Evolutionary conservation across 225 moss, liverwort and hornwort species (phyloP).

Genomic region (Bryum argenteum): DNA sequence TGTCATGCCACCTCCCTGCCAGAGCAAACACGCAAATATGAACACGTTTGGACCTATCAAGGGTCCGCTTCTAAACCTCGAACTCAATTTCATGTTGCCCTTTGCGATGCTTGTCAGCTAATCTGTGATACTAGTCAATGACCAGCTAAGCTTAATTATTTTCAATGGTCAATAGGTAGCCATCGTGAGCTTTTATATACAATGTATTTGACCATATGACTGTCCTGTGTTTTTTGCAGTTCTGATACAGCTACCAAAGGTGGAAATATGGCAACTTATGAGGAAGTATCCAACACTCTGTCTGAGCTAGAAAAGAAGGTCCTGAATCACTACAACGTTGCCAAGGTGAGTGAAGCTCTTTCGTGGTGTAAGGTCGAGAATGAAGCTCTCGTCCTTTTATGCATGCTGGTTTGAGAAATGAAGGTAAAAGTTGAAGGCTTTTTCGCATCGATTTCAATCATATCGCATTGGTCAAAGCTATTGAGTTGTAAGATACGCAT

Average conservation of each 20-base stretch:
- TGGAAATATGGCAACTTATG: slow-evolving; percentile 60
- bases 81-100: background rate
- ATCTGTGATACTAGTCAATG: too few species aligned
- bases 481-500: too few species aligned
- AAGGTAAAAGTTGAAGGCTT: too few species aligned
- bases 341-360: slow-evolving; percentile 55
- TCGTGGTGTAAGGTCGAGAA: too few species aligned
- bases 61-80: slow-evolving; percentile 43
- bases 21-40: slow-evolving; percentile 61
- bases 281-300: slow-evolving; percentile 64
- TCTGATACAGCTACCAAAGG: slow-evolving; percentile 42
- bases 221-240: slow-evolving; percentile 15
- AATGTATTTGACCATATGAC: too few species aligned
- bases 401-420: too few species aligned
- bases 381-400: too few species aligned
- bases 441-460: too few species aligned
- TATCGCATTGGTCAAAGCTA: too few species aligned
- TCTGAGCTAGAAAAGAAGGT: slow-evolving; percentile 68
- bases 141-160: too few species aligned
- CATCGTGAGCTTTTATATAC: too few species aligned
- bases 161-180: too few species aligned
- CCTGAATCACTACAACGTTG: slow-evolving; percentile 69
- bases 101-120: background rate
- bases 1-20: slow-evolving; percentile 78
- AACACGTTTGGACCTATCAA: slow-evolving; percentile 70